Percentiles rank a stretch among this genome's conserved stretches.
Conservation (phyloP, 2,329 filamentous ascomycete genomes). For the Mycosphaerella arachidis region DNA sequence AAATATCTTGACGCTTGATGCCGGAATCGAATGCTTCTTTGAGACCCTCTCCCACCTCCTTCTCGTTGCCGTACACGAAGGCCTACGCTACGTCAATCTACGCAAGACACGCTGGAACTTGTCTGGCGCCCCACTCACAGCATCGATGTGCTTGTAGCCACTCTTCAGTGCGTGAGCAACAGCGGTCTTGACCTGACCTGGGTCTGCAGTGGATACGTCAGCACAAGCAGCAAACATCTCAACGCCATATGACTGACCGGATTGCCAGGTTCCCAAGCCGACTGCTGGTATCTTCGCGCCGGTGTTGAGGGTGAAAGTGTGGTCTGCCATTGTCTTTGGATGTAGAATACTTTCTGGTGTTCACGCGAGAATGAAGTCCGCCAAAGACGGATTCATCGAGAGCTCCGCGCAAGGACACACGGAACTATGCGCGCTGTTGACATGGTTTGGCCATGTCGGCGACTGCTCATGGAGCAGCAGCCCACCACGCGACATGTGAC, state of each 20-base stretch:
- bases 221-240: background rate
- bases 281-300: conserved; percentile 37
- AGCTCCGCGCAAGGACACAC: background rate
- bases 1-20: conserved; percentile 69
- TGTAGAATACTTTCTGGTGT: conserved; percentile 28
- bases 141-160: conserved; percentile 59
- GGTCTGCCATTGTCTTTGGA: conserved; percentile 26
- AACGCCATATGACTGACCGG: conserved; percentile 9
- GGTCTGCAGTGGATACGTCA: conserved; percentile 15
- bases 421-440: background rate
- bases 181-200: conserved; percentile 46
- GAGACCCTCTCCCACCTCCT: conserved; percentile 74
- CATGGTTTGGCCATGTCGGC: background rate
- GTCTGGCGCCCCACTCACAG: conserved; percentile 25
- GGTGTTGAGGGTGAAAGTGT: conserved; percentile 35
- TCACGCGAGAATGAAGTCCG: conserved; percentile 29
- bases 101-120: too few species aligned
- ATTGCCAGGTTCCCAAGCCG: conserved; percentile 39
- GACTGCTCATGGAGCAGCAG: background rate
- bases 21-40: conserved; percentile 65
- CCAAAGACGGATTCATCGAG: conserved; percentile 29
- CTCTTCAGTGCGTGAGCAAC: conserved; percentile 45
- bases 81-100: conserved; percentile 36
- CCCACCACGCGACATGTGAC: background rate
- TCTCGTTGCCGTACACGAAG: conserved; percentile 76